Evolutionary conservation across 192 early-diverging fungal species (phyloP).

Genomic region (Coemansia sp.): DNA sequence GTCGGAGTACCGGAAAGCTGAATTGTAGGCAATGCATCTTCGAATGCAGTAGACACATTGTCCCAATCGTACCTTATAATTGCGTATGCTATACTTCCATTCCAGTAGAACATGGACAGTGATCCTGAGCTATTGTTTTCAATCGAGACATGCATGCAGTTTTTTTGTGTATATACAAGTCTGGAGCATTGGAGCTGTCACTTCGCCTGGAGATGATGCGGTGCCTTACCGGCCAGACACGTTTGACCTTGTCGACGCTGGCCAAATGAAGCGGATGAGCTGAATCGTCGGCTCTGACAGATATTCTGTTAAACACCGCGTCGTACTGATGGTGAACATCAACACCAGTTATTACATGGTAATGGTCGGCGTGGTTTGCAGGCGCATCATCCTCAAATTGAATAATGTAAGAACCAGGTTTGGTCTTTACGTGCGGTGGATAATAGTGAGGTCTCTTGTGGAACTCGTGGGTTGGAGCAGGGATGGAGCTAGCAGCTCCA

Average conservation of each 20-base stretch:
- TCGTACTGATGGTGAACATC: slow-evolving; percentile 16
- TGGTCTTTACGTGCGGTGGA: slow-evolving; percentile 13
- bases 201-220: background rate
- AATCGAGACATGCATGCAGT: too few species aligned
- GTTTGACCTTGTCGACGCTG: slow-evolving; percentile 26
- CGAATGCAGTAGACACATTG: too few species aligned
- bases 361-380: slow-evolving; percentile 4
- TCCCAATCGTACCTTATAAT: too few species aligned
- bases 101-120: too few species aligned
- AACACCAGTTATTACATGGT: slow-evolving; percentile 12
- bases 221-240: slow-evolving; percentile 26
- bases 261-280: slow-evolving; percentile 16
- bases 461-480: background rate
- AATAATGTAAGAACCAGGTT: slow-evolving; percentile 27
- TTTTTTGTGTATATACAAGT: slow-evolving; percentile 38
- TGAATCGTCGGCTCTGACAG: slow-evolving; percentile 9
- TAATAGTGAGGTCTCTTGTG: slow-evolving; percentile 15
- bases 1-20: too few species aligned
- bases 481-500: background rate
- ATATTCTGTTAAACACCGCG: slow-evolving; percentile 19
- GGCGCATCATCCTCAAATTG: slow-evolving; percentile 24
- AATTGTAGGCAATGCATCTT: too few species aligned
- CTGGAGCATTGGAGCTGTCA: background rate
- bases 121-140: too few species aligned
- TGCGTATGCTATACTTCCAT: too few species aligned